A percentile compares a stretch with the other conserved stretches of the same genome.
Evolutionary conservation across 768 basidiomycete species (phyloP).

Genomic region (Gelatoporia subvermispora): DNA sequence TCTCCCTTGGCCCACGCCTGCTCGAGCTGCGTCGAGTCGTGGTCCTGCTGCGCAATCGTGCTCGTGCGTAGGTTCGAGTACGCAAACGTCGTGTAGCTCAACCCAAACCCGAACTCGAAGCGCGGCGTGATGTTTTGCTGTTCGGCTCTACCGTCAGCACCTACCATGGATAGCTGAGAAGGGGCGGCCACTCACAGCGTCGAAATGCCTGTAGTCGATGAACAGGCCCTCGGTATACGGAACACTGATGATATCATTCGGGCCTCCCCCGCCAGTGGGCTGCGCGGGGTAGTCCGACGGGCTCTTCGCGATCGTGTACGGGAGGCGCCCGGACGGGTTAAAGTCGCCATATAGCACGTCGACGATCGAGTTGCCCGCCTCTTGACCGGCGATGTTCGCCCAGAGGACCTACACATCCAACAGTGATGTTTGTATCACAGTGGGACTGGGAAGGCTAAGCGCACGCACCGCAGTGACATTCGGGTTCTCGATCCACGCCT

Average conservation of each 20-base stretch:
- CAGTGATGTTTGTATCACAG: not conserved
- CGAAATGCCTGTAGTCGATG: slow-evolving; percentile 35
- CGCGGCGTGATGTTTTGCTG: slow-evolving; percentile 71
- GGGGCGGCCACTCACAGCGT: slow-evolving; percentile 21
- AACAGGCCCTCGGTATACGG: slow-evolving; percentile 35
- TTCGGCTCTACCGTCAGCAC: not conserved
- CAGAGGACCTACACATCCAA: slow-evolving; percentile 17
- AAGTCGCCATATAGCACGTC: slow-evolving; percentile 48
- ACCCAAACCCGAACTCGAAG: slow-evolving; percentile 86
- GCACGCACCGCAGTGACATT: slow-evolving; percentile 41
- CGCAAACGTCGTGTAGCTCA: slow-evolving; percentile 80
- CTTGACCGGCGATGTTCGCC: slow-evolving; percentile 42
- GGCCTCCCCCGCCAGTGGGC: slow-evolving; percentile 18
- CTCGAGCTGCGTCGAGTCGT: slow-evolving; percentile 33
- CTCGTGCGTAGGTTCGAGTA: slow-evolving; percentile 56
- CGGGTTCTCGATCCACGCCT: slow-evolving; percentile 46
- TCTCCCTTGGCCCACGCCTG: slow-evolving; percentile 58
- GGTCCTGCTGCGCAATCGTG: slow-evolving; percentile 32
- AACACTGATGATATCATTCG: slow-evolving; percentile 24
- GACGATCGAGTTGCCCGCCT: slow-evolving; percentile 44
- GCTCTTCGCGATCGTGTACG: slow-evolving; percentile 50
- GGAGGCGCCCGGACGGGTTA: slow-evolving; percentile 47
- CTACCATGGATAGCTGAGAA: not conserved
- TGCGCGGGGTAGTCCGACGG: slow-evolving; percentile 39
- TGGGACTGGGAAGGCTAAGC: not conserved